Evolutionary conservation across 1,139 yeast genomes (phyloP), one percentile per base, ranked within the genome.

Genomic region (Blastobotrys apis): DNA sequence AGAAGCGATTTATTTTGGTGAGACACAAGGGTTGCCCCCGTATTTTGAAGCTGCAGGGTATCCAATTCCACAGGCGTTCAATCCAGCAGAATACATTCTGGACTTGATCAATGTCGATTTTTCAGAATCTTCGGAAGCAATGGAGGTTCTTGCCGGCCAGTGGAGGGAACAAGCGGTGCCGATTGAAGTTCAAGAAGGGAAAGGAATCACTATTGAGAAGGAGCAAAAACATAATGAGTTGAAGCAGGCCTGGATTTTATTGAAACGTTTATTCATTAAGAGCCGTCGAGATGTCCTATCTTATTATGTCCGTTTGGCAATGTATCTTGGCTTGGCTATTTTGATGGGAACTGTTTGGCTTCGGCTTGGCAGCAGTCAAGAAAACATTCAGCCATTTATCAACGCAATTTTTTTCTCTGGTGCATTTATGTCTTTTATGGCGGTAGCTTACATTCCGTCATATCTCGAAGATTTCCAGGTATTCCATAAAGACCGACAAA

Each of bases 311-410:
- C 56, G 73, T 41, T 51, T 68, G 32, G 57, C 58, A 19, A 69
- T 69, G 72, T 69, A 69, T 47, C 48, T 69, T 13, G 71, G 71
- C 8, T 56, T 69, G 38, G 72, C 72, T 2, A 53, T 69, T 15
- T 45, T 69, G 51, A 68, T 69, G 73, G 73, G 73, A 9, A 69
- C 73, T 0, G 71, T 67, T 12, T 69, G 72, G 72, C 56, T 69
- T 29, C 60, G 73, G 37, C 54, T 69, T 8, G 54, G 58, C 8
- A 47, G 54, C 31, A 47, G 48, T 9, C 72, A 69, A 48, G 54
- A 55, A 12, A 58, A 62, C 44, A 67, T 69, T 41, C 71, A 68
- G 50, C 66, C 68, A 8, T 67, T 63, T 46, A 65, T 61, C 44
- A 68, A 65, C 54, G 73, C 73, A 15, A 64, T 69, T 21, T 69